Percentiles rank a stretch among this genome's conserved stretches.
These are phyloP conservation scores for Kalanchoe fedtschenkoi DNA, from an alignment of 164 flowering plant species.

Conservation along the genomic window DNA sequence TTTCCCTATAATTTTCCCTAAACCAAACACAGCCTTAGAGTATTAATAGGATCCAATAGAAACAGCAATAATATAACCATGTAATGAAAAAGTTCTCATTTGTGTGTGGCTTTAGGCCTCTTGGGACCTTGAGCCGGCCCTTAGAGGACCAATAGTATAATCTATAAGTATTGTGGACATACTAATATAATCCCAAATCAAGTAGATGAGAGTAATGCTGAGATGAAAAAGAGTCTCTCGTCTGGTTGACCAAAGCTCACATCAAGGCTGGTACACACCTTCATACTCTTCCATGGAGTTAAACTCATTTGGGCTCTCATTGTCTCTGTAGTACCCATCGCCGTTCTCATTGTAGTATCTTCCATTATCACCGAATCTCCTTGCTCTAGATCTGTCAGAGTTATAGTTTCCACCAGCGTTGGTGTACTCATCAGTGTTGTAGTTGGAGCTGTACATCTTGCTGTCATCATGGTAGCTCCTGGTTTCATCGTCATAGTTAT, in stretches of 20 bases:
- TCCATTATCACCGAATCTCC: neutral
- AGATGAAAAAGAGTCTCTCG: too few relatives aligned
- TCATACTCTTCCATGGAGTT: slow-evolving; percentile 18
- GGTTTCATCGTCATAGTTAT: neutral
- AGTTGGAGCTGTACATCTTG: neutral
- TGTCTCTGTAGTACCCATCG: neutral
- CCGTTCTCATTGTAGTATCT: neutral
- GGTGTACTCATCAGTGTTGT: neutral
- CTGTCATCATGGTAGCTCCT: neutral
- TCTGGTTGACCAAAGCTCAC: slow-evolving; percentile 15
- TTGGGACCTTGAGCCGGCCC: too few relatives aligned
- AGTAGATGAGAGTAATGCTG: too few relatives aligned
- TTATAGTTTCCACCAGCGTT: neutral
- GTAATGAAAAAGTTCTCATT: too few relatives aligned
- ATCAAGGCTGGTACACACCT: slow-evolving; percentile 5
- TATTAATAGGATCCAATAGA: too few relatives aligned
- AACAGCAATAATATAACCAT: too few relatives aligned
- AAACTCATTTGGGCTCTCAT: slow-evolving; percentile 12
- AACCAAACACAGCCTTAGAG: too few relatives aligned
- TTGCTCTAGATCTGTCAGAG: neutral
- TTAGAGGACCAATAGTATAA: too few relatives aligned
- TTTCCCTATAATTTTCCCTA: too few relatives aligned
- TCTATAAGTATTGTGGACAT: too few relatives aligned
- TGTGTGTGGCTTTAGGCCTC: too few relatives aligned
- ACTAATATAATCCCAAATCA: too few relatives aligned